phyloP scores from a whole-genome alignment of 371 early-diverging fungal species.

The Conidiobolus incongruus region DNA sequence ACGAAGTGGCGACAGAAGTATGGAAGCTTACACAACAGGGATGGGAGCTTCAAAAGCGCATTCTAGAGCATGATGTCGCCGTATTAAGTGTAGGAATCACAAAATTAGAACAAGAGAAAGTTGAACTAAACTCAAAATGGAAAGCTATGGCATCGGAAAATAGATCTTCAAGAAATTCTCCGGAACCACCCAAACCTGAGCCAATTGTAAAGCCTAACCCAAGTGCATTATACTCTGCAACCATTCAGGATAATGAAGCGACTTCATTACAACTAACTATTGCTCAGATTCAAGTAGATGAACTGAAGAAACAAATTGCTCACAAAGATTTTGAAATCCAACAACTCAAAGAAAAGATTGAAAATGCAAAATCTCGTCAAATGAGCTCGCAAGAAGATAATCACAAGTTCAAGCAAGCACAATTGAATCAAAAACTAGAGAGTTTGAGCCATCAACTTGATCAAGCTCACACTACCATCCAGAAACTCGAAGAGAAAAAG shows the following conservation, averaged over 20 bases:
- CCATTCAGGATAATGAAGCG: neutral
- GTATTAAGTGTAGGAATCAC: constrained; percentile 12
- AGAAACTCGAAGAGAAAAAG: no score
- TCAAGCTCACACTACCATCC: no score
- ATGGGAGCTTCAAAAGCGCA: constrained; percentile 33
- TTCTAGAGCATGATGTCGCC: constrained; percentile 44
- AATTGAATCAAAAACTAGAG: no score
- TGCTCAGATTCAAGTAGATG: no score
- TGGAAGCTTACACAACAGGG: constrained; percentile 29
- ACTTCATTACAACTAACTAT: no score
- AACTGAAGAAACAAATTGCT: no score
- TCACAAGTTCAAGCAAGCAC: no score
- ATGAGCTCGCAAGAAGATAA: no score
- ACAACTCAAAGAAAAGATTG: no score
- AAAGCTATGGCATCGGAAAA: neutral
- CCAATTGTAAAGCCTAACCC: neutral
- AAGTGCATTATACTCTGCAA: neutral
- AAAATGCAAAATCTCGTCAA: no score
- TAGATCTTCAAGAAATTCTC: neutral
- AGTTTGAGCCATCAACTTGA: no score
- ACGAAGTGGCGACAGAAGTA: constrained; percentile 36
- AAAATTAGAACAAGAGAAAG: neutral
- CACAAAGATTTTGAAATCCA: no score
- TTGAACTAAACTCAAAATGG: neutral
- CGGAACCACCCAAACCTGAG: neutral